These are phyloP conservation scores for Datisca glomerata DNA, from an alignment of 306 rosid species.

Conservation along the genomic window DNA sequence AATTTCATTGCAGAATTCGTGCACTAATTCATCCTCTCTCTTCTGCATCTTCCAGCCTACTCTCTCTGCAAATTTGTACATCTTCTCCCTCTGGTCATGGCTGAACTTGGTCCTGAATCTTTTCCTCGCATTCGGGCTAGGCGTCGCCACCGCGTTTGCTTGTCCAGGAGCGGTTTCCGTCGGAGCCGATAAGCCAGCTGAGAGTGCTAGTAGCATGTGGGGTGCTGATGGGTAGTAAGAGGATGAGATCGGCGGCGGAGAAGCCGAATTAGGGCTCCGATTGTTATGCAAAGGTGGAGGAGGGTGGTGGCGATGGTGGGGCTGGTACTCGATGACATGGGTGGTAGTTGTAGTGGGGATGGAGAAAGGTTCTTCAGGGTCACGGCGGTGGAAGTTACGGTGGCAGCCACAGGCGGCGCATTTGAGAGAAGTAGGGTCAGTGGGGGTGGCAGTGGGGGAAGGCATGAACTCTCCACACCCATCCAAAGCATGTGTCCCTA, in stretches of 20 bases:
- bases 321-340: slow-evolving; percentile 19
- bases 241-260: slow-evolving; percentile 97
- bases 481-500: slow-evolving; percentile 82
- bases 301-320: slow-evolving; percentile 41
- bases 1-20: slow-evolving; percentile 53
- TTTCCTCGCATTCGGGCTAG: slow-evolving; percentile 27
- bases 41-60: slow-evolving; percentile 98
- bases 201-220: slow-evolving; percentile 83
- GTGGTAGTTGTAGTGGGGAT: slow-evolving; percentile 8
- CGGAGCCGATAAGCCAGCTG: slow-evolving; percentile 28
- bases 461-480: slow-evolving; percentile 99
- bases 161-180: neutral
- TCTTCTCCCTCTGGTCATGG: slow-evolving; percentile 74
- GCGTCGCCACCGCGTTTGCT: slow-evolving; percentile 5
- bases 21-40: slow-evolving; percentile 54
- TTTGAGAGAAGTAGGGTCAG: slow-evolving; percentile 73
- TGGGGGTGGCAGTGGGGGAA: slow-evolving; percentile 35
- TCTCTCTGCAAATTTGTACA: slow-evolving; percentile 59
- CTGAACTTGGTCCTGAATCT: slow-evolving; percentile 71
- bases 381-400: slow-evolving; percentile 96
- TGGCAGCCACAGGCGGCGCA: slow-evolving; percentile 99
- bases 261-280: slow-evolving; percentile 71
- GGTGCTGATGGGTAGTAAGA: slow-evolving; percentile 91
- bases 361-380: slow-evolving; percentile 51
- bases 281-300: slow-evolving; percentile 13